phyloP scores from a whole-genome alignment of 2,329 filamentous ascomycete genomes.

The Aspergillus luchuensis region DNA sequence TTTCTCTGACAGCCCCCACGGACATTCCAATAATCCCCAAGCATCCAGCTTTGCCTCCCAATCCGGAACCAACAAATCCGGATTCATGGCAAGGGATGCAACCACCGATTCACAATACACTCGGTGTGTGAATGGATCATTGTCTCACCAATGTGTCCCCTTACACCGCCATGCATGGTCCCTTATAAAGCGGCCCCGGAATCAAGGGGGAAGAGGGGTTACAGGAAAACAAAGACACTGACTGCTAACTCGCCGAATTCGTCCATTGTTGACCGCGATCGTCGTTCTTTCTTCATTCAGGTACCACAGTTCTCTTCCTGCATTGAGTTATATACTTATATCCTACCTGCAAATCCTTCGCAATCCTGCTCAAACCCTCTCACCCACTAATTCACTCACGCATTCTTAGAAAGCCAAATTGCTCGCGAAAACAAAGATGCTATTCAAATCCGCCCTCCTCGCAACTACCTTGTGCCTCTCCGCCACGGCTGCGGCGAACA shows the following conservation, averaged over 20 bases:
- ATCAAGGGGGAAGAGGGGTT: background rate
- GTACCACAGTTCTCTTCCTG: background rate
- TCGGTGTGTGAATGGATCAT: background rate
- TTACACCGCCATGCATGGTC: background rate
- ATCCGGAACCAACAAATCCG: background rate
- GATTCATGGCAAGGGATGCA: background rate
- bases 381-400: background rate
- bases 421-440: constrained; percentile 10
- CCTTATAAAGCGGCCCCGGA: background rate
- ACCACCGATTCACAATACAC: background rate
- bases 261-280: background rate
- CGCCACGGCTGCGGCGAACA: constrained; percentile 5
- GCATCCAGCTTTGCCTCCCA: background rate
- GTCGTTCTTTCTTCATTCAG: background rate
- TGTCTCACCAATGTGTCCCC: background rate
- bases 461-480: constrained; percentile 12
- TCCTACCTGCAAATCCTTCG: background rate
- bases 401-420: background rate
- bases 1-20: background rate
- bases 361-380: background rate
- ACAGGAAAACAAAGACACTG: too few relatives aligned
- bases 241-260: background rate
- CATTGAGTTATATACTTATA: background rate
- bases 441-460: constrained; percentile 3
- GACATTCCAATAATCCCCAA: background rate